A percentile compares a stretch with the other conserved stretches of the same genome.
phyloP scores from a whole-genome alignment of 169 alveolate species.

The Besnoitia besnoiti region DNA sequence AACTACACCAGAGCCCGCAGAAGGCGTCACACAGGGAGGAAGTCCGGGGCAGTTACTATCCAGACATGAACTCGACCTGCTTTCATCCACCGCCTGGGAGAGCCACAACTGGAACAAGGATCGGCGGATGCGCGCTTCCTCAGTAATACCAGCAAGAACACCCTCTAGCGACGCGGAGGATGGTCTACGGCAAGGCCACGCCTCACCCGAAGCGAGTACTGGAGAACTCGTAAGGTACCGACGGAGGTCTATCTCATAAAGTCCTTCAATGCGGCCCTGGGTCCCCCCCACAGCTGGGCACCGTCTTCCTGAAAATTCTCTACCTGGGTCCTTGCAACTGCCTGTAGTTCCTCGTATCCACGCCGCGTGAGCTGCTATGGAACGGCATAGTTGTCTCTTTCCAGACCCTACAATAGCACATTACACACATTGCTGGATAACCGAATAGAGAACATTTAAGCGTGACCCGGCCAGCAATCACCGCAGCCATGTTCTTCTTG shows the following conservation, averaged over 20 bases:
- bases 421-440: no score
- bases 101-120: constrained; percentile 36
- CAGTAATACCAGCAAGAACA: background rate
- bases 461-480: no score
- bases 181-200: background rate
- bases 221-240: background rate
- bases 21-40: no score
- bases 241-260: background rate
- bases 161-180: background rate
- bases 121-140: background rate
- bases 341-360: constrained; percentile 6
- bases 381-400: constrained; percentile 20
- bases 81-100: background rate
- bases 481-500: no score
- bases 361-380: constrained; percentile 36
- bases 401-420: constrained; percentile 32
- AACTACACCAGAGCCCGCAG: no score
- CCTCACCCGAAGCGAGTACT: background rate
- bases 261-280: background rate
- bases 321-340: background rate
- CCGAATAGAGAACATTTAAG: no score
- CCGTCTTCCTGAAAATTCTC: background rate
- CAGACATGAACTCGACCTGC: background rate
- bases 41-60: no score
- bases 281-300: background rate